Conservation (phyloP, 75 land plant genomes). For the Pseudotsuga menziesii region DNA sequence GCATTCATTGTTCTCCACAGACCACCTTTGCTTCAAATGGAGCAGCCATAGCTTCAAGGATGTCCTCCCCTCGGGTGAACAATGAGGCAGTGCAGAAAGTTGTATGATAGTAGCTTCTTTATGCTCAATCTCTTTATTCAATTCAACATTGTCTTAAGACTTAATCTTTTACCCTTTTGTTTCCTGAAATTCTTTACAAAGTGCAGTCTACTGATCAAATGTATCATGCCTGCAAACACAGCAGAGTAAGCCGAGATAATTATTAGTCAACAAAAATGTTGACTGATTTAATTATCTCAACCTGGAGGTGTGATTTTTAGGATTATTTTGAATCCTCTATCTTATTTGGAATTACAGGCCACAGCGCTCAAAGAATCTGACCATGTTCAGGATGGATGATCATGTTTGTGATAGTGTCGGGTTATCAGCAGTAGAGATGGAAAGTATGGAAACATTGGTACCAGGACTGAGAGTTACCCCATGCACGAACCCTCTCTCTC, state of each 20-base stretch:
- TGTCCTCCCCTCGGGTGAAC: slow-evolving; percentile 29
- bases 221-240: neutral
- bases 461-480: too few species aligned
- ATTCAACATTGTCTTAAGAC: neutral
- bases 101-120: slow-evolving; percentile 10
- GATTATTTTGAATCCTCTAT: too few species aligned
- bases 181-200: slow-evolving; percentile 2
- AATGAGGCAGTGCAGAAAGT: slow-evolving; percentile 30
- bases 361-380: slow-evolving; percentile 59
- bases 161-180: neutral
- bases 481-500: too few species aligned
- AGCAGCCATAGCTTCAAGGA: slow-evolving; percentile 31
- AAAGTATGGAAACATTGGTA: too few species aligned
- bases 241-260: too few species aligned
- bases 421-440: too few species aligned
- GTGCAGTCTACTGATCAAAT: neutral
- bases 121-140: too few species aligned
- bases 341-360: slow-evolving; percentile 32
- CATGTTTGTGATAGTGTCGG: too few species aligned
- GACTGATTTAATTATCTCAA: too few species aligned
- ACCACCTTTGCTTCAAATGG: slow-evolving; percentile 34
- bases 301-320: neutral
- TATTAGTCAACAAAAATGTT: neutral
- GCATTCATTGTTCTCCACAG: slow-evolving; percentile 17
- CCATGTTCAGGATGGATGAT: too few species aligned